Conservation (phyloP, 768 basidiomycete species). For the Cystobasidium tubakii region DNA sequence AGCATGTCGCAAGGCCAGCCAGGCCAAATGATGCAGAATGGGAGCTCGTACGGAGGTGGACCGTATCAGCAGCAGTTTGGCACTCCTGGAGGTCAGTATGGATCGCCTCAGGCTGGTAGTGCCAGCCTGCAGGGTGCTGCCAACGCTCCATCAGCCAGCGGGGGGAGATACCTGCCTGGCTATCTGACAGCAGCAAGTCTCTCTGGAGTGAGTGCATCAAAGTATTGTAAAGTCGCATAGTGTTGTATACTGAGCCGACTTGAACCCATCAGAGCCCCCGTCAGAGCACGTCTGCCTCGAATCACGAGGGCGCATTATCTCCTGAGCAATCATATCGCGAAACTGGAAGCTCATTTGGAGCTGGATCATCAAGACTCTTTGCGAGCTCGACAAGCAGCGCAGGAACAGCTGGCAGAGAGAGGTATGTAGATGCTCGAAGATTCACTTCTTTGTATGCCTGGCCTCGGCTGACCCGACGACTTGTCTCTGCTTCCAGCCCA, state of each 20-base stretch:
- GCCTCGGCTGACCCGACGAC: neutral
- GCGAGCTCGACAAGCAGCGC: constrained; percentile 6
- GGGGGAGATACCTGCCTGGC: constrained; percentile 16
- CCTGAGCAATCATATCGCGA: constrained; percentile 10
- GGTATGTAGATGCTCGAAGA: neutral
- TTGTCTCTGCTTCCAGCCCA: neutral
- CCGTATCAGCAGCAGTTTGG: neutral
- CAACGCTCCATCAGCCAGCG: neutral
- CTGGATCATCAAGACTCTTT: constrained; percentile 16
- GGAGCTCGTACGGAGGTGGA: neutral
- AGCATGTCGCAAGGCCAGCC: neutral
- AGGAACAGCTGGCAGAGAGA: constrained; percentile 13
- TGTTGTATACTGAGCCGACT: neutral
- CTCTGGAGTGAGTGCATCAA: neutral
- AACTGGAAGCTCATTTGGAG: neutral
- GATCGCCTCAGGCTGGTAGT: neutral
- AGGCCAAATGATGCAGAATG: neutral
- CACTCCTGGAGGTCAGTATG: neutral
- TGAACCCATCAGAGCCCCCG: constrained; percentile 5
- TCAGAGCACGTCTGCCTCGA: neutral
- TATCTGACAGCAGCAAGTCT: constrained; percentile 17
- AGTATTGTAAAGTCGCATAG: neutral
- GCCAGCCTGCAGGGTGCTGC: neutral
- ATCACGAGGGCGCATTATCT: neutral
- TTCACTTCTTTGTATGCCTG: neutral